A percentile compares a stretch with the other conserved stretches of the same genome.
Conservation (phyloP, 1,284 basidiomycete genomes). For the Jaminaea rosea region DNA sequence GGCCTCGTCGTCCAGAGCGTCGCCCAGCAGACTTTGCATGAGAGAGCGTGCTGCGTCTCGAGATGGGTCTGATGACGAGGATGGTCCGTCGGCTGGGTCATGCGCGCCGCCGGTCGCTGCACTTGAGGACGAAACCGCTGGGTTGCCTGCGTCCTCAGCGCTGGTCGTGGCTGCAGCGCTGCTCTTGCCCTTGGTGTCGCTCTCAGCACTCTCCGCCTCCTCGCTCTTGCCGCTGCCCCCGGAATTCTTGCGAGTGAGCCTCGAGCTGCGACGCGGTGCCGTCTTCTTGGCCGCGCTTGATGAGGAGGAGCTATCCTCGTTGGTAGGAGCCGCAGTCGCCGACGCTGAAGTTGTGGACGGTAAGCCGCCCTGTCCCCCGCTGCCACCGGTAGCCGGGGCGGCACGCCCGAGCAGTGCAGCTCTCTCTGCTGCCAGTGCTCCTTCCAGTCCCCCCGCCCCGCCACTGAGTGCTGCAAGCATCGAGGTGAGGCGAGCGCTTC, state of each 20-base stretch:
- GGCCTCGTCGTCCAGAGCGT: slow-evolving; percentile 25
- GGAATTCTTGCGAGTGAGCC: slow-evolving; percentile 65
- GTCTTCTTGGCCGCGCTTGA: slow-evolving; percentile 2
- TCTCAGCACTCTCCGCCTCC: slow-evolving; percentile 18
- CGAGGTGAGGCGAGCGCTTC: slow-evolving; percentile 65
- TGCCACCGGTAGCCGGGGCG: slow-evolving; percentile 1
- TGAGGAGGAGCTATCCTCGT: not conserved
- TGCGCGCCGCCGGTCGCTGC: no score
- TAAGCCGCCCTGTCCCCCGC: not conserved
- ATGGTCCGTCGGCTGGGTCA: not conserved
- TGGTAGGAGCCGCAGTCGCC: not conserved
- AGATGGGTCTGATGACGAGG: not conserved
- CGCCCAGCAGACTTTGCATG: slow-evolving; percentile 29
- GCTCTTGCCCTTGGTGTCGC: slow-evolving; percentile 2
- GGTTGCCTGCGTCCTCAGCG: no score
- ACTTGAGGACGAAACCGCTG: no score
- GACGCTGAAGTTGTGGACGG: not conserved
- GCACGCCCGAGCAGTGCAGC: not conserved
- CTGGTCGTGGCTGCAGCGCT: no score
- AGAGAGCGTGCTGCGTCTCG: slow-evolving; percentile 29
- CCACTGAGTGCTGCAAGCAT: slow-evolving; percentile 79
- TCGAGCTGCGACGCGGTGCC: slow-evolving; percentile 65
- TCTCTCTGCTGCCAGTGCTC: slow-evolving; percentile 6
- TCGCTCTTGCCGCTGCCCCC: slow-evolving; percentile 38
- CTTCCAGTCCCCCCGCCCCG: slow-evolving; percentile 51